Percentiles rank a stretch among this genome's conserved stretches.
These are phyloP conservation scores for Eucalyptus guilfoylei DNA, from an alignment of 345 rosid species.

Conservation along the genomic window DNA sequence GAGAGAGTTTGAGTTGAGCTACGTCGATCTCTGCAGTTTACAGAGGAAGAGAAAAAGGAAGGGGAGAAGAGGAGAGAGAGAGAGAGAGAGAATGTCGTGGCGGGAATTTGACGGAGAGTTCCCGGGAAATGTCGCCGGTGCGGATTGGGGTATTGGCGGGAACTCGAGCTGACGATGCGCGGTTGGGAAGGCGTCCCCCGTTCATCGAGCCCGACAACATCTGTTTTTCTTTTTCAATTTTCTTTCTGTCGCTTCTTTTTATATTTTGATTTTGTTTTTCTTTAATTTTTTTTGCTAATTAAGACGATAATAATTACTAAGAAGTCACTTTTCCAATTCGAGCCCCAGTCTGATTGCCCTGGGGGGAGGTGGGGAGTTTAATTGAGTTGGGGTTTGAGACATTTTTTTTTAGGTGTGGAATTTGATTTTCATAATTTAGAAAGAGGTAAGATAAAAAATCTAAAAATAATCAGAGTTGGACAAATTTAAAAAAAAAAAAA, in stretches of 20 bases:
- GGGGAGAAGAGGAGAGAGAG: neutral
- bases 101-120: neutral
- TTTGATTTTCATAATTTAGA: no score
- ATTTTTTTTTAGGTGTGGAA: no score
- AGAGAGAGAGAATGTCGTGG: neutral
- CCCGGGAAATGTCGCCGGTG: neutral
- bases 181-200: neutral
- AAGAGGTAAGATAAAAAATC: no score
- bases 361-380: no score
- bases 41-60: neutral
- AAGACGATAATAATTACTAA: neutral
- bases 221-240: neutral
- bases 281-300: neutral
- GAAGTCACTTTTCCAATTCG: no score
- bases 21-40: neutral
- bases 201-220: neutral
- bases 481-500: no score
- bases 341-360: no score
- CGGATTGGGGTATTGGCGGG: conserved; percentile 2
- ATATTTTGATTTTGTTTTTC: neutral
- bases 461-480: no score
- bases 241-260: neutral
- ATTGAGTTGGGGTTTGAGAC: no score
- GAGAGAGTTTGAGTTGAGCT: neutral
- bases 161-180: neutral